Evolutionary conservation across 768 basidiomycete genomes (phyloP), one percentile per base, ranked within the genome.

Genomic region (Collybia sordida): DNA sequence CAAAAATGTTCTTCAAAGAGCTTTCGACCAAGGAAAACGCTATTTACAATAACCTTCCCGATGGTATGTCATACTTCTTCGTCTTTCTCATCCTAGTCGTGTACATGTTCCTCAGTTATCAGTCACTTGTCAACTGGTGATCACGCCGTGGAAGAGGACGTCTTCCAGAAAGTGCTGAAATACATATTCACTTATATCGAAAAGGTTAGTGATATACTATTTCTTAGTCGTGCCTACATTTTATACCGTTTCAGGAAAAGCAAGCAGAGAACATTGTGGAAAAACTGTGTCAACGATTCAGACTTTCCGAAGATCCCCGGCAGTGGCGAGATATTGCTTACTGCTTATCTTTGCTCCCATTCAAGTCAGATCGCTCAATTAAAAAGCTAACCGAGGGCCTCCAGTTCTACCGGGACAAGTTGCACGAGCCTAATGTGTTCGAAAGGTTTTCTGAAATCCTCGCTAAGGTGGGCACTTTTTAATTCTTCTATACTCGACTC

Each of bases 311-410:
- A 36, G 93, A 95, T 24, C 81, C 91, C 14, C 81, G 96, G 4
- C 97, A 98, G 64, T 99, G 97, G 97, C 83, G 93, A 19, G 96
- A 99, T 61, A 93, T 99, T 51, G 92, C 95, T 1, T 98, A 86
- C 70, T 99, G 96, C 64, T 73, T 99, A 2, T 94, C 96, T 0
- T 70, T 98, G 2, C 78, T 98, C 14, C 96, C 94, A 0, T 99
- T 91, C 88, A 98, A 98, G 65, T 95, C 93, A 1, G 97, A 99
- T 57, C 82, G 90, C 25, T 96, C 94, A 0, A 83, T 98, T 59
- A 98, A 97, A 81, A 97, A 95, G 65, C 81, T 98, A 52, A 90
- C 93, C 58, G 96, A 98, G 56, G 94, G 83, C 1, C 66, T 99
- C 21, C 91, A 87, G 40, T 89, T 86, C 70, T 99, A 99, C 61